Evolutionary conservation across 2,329 filamentous ascomycete genomes (phyloP).

Genomic region (Penicillium janthinellum): DNA sequence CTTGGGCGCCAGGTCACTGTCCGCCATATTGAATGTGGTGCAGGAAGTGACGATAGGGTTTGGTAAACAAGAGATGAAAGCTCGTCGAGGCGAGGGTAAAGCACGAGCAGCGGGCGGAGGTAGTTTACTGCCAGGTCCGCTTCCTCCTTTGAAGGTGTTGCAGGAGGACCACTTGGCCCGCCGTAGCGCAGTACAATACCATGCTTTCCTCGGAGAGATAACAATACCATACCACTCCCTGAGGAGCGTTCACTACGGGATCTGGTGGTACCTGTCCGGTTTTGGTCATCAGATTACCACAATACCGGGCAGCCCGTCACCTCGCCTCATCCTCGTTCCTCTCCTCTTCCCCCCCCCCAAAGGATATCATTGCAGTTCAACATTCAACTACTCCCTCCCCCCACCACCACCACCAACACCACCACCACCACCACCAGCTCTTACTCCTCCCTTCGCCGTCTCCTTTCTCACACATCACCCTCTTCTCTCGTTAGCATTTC

Average conservation of each 20-base stretch:
- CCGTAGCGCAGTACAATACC: slow-evolving; percentile 21
- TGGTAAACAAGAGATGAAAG: slow-evolving; percentile 5
- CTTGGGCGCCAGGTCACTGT: slow-evolving; percentile 59
- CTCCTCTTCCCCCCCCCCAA: slow-evolving; percentile 23
- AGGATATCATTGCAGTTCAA: slow-evolving; percentile 29
- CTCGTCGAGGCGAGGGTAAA: slow-evolving; percentile 10
- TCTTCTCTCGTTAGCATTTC: slow-evolving; percentile 5
- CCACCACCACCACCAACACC: slow-evolving; percentile 5
- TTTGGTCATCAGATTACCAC: slow-evolving; percentile 21
- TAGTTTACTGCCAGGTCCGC: slow-evolving; percentile 9
- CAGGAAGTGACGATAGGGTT: not conserved
- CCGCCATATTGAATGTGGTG: slow-evolving; percentile 40
- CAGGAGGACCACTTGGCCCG: slow-evolving; percentile 26
- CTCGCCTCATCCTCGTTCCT: slow-evolving; percentile 24
- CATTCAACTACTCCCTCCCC: slow-evolving; percentile 21
- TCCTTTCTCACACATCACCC: not conserved
- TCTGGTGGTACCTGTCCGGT: not conserved
- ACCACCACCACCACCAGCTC: slow-evolving; percentile 15
- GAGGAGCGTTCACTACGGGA: not conserved
- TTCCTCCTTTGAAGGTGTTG: slow-evolving; percentile 19
- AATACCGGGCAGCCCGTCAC: slow-evolving; percentile 26
- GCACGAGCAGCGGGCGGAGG: slow-evolving; percentile 3
- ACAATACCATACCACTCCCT: slow-evolving; percentile 20
- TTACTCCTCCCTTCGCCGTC: slow-evolving; percentile 4
- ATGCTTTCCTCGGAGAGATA: slow-evolving; percentile 15